These are phyloP conservation scores for Malus orientalis DNA, from an alignment of 306 rosid species.

Conservation along the genomic window DNA sequence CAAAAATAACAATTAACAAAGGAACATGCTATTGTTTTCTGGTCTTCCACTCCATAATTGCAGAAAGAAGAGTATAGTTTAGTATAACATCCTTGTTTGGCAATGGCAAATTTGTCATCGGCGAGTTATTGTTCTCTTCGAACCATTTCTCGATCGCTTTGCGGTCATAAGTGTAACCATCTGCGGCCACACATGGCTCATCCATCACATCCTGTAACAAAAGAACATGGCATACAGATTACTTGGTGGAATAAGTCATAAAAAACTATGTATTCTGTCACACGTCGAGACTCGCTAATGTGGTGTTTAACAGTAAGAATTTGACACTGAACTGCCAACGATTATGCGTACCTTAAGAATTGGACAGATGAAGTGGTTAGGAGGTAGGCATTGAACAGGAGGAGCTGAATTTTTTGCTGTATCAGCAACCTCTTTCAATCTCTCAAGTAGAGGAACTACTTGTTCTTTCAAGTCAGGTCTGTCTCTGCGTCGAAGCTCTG, in stretches of 20 bases:
- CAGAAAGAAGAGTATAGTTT: constrained; percentile 76
- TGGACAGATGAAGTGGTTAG: constrained; percentile 90
- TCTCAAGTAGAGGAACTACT: constrained; percentile 62
- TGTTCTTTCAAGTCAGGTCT: constrained; percentile 72
- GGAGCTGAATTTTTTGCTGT: constrained; percentile 35
- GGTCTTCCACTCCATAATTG: constrained; percentile 89
- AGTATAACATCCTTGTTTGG: constrained; percentile 62
- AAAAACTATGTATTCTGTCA: not conserved
- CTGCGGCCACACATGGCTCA: constrained; percentile 92
- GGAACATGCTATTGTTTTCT: not conserved
- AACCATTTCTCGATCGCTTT: constrained; percentile 72
- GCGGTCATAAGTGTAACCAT: constrained; percentile 86
- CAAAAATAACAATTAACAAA: not conserved
- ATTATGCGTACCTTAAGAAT: constrained; percentile 62
- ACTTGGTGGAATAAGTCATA: not conserved
- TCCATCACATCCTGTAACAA: constrained; percentile 73
- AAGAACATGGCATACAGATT: not conserved
- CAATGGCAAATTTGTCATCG: constrained; percentile 67
- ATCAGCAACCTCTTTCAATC: constrained; percentile 56
- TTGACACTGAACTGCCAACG: not conserved
- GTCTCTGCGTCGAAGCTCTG: constrained; percentile 80
- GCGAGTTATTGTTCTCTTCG: constrained; percentile 55
- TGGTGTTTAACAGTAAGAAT: not conserved
- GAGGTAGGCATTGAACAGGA: constrained; percentile 39
- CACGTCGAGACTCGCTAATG: not conserved